Evolutionary conservation across 2,329 filamentous ascomycete species (phyloP).

Genomic region (Hymenoscyphus fraxineus): DNA sequence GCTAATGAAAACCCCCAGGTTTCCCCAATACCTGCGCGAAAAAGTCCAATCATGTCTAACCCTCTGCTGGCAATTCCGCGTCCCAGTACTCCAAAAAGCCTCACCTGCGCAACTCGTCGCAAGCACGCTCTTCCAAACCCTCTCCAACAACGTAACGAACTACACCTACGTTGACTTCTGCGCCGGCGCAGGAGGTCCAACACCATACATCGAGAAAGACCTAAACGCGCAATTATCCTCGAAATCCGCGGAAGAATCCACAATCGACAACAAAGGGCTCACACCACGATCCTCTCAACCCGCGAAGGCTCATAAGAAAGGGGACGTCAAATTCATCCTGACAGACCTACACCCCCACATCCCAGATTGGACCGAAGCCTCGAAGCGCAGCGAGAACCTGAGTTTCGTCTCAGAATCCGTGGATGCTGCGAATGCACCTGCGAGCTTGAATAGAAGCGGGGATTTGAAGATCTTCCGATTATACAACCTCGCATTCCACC

Average conservation of each 20-base stretch:
- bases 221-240: conserved; percentile 47
- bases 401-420: conserved; percentile 58
- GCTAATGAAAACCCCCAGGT: conserved; percentile 43
- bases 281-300: conserved; percentile 26
- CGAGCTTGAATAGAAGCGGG: conserved; percentile 41
- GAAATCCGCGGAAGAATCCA: conserved; percentile 26
- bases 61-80: conserved; percentile 56
- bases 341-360: conserved; percentile 65
- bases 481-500: conserved; percentile 73
- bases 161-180: conserved; percentile 74
- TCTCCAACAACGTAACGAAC: conserved; percentile 44
- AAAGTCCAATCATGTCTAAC: conserved; percentile 63
- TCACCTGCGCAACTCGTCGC: conserved; percentile 61
- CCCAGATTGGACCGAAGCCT: conserved; percentile 53
- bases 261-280: conserved; percentile 17
- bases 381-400: conserved; percentile 51
- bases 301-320: conserved; percentile 19
- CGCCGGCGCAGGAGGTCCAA: conserved; percentile 69
- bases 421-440: conserved; percentile 61
- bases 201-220: conserved; percentile 57
- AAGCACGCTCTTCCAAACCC: conserved; percentile 48
- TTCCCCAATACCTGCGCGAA: conserved; percentile 60
- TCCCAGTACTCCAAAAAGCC: conserved; percentile 54
- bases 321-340: conserved; percentile 54
- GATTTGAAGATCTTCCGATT: conserved; percentile 59